Evolutionary conservation across 1,139 yeast genomes (phyloP), one percentile per base, ranked within the genome.

Genomic region (Kodamaea alishanica): DNA sequence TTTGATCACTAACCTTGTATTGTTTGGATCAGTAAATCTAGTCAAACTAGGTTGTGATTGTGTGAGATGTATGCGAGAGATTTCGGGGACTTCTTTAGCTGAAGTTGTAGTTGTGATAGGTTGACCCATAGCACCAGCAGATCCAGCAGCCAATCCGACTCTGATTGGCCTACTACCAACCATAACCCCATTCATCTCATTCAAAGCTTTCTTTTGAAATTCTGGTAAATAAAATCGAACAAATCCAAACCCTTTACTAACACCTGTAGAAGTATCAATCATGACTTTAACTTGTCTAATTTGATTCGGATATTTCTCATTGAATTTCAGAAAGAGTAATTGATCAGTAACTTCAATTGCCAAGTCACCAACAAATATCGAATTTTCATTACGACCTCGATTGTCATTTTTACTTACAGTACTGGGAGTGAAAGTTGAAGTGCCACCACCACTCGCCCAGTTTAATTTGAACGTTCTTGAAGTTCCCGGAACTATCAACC

Each of bases 241-340:
- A 61, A 90, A 89, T 1, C 97, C 97, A 63, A 86, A 88, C 30
- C 97, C 95, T 50, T 92, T 79, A 2, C 96, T 83, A 20, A 74
- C 70, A 11, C 84, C 85, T 2, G 94, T 79, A 20, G 75, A 69
- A 3, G 88, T 82, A 57, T 90, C 96, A 4, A 81, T 68, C 92
- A 89, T 88, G 41, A 90, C 86, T 54, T 89, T 82, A 22, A 86
- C 96, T 34, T 90, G 88, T 50, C 85, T 81, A 38, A 90, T 82
- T 28, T 90, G 81, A 27, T 64, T 63, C 6, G 84, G 79, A 60
- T 77, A 89, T 43, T 78, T 75, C 11, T 78, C 66, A 54, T 83
- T 88, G 63, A 90, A 89, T 32, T 78, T 65, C 32, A 84, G 81
- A 43, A 79, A 73, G 26, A 89, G 67, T 42, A 77, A 75, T 10